Evolutionary conservation across 1,284 basidiomycete genomes (phyloP).

Genomic region (Heterobasidion irregulare): DNA sequence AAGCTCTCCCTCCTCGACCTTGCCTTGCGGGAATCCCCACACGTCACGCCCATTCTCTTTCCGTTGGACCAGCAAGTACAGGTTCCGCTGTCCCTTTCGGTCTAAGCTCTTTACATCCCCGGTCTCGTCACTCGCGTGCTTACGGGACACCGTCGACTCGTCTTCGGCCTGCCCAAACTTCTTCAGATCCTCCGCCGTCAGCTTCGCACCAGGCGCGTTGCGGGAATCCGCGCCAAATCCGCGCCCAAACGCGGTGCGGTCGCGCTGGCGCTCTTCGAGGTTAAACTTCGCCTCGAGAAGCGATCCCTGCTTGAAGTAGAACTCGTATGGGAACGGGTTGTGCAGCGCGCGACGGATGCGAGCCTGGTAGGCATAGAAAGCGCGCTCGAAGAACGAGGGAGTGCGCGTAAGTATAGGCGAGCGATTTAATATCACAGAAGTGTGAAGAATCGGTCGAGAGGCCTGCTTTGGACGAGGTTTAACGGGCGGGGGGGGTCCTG

Average conservation of each 20-base stretch:
- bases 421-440: constrained; percentile 76
- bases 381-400: constrained; percentile 71
- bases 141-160: constrained; percentile 49
- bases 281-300: constrained; percentile 79
- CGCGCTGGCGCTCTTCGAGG: constrained; percentile 62
- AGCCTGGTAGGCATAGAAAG: constrained; percentile 84
- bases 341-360: constrained; percentile 79
- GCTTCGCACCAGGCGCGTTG: constrained; percentile 26
- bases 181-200: constrained; percentile 44
- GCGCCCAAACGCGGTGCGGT: constrained; percentile 63
- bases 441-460: constrained; percentile 23
- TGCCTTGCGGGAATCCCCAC: constrained; percentile 81
- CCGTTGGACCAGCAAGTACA: constrained; percentile 73
- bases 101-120: constrained; percentile 72
- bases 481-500: constrained; percentile 1
- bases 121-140: constrained; percentile 53
- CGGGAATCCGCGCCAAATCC: constrained; percentile 30
- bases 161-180: constrained; percentile 45
- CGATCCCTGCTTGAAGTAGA: constrained; percentile 94
- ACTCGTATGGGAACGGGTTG: constrained; percentile 84
- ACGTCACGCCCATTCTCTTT: constrained; percentile 40
- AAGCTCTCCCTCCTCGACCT: constrained; percentile 51
- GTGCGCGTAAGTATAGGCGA: constrained; percentile 77
- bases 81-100: constrained; percentile 73
- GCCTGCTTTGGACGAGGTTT: constrained; percentile 9